A percentile compares a stretch with the other conserved stretches of the same genome.
phyloP scores from a whole-genome alignment of 1,284 basidiomycete species.

The Moniliophthora roreri region DNA sequence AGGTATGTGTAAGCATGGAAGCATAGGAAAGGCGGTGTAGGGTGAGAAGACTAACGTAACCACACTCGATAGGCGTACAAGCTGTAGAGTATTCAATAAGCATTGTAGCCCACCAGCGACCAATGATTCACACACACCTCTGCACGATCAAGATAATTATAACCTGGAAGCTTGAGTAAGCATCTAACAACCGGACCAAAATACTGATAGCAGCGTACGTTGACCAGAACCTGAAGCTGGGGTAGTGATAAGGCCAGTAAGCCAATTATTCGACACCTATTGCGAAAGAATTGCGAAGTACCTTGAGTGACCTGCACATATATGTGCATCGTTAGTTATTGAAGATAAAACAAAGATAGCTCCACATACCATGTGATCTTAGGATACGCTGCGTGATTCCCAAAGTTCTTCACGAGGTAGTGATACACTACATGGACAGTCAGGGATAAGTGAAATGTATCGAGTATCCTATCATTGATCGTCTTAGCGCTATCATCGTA shows the following conservation, averaged over 20 bases:
- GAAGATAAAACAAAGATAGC: neutral
- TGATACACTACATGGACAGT: slow-evolving; percentile 38
- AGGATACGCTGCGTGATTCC: slow-evolving; percentile 24
- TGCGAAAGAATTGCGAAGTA: slow-evolving; percentile 15
- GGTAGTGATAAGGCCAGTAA: slow-evolving; percentile 1
- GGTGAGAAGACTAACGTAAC: slow-evolving; percentile 34
- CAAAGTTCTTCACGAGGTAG: slow-evolving; percentile 36
- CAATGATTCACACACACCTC: slow-evolving; percentile 24
- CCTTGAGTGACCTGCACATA: slow-evolving; percentile 36
- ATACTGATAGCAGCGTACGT: slow-evolving; percentile 26
- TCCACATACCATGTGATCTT: slow-evolving; percentile 28
- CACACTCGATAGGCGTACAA: slow-evolving; percentile 41
- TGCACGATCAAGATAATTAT: slow-evolving; percentile 40
- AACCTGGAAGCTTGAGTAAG: slow-evolving; percentile 23
- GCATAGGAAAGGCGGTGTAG: neutral
- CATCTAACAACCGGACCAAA: neutral
- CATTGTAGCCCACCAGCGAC: neutral
- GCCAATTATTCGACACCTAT: neutral
- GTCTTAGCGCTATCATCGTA: slow-evolving; percentile 4
- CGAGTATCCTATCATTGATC: slow-evolving; percentile 29
- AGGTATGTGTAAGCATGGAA: neutral
- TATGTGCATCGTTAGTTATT: neutral
- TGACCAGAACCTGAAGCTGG: slow-evolving; percentile 39
- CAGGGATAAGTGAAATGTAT: slow-evolving; percentile 36
- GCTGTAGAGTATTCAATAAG: slow-evolving; percentile 21